Evolutionary conservation across 805 yeast genomes (phyloP).

Genomic region (Starmera dryadoides): DNA sequence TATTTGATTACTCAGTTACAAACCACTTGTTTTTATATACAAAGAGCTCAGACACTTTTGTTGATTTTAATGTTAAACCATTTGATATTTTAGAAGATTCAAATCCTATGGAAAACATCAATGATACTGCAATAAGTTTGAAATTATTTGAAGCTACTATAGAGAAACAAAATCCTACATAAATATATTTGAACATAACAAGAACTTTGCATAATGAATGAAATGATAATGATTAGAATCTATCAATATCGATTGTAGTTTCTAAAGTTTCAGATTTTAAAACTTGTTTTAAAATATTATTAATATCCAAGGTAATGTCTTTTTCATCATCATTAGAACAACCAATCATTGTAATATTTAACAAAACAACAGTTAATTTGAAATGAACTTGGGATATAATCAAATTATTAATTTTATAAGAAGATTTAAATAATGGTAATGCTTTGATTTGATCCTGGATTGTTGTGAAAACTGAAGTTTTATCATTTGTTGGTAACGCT

Average conservation of each 20-base stretch:
- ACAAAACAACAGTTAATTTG: slow-evolving; percentile 48
- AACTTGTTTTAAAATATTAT: slow-evolving; percentile 31
- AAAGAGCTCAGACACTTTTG: slow-evolving; percentile 19
- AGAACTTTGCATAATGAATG: neutral
- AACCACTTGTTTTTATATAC: slow-evolving; percentile 21
- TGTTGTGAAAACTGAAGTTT: slow-evolving; percentile 29
- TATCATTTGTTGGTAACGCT: slow-evolving; percentile 41
- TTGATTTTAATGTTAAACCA: slow-evolving; percentile 34
- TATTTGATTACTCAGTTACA: slow-evolving; percentile 13
- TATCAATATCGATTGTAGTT: slow-evolving; percentile 36
- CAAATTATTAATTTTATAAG: slow-evolving; percentile 39
- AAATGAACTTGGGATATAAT: slow-evolving; percentile 58
- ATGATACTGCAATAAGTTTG: slow-evolving; percentile 48
- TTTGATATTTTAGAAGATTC: slow-evolving; percentile 58
- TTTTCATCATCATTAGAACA: slow-evolving; percentile 67
- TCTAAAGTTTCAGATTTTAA: slow-evolving; percentile 26
- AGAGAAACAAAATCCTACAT: slow-evolving; percentile 37
- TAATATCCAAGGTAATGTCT: slow-evolving; percentile 41
- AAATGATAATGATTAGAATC: slow-evolving; percentile 13
- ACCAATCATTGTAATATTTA: slow-evolving; percentile 55
- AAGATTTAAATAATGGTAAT: slow-evolving; percentile 44
- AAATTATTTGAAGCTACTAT: slow-evolving; percentile 46
- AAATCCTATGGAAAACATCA: slow-evolving; percentile 35
- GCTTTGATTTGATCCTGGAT: slow-evolving; percentile 39
- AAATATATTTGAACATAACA: neutral